Conservation (phyloP, 257 asterid species). For the Solanum medicagineum region DNA sequence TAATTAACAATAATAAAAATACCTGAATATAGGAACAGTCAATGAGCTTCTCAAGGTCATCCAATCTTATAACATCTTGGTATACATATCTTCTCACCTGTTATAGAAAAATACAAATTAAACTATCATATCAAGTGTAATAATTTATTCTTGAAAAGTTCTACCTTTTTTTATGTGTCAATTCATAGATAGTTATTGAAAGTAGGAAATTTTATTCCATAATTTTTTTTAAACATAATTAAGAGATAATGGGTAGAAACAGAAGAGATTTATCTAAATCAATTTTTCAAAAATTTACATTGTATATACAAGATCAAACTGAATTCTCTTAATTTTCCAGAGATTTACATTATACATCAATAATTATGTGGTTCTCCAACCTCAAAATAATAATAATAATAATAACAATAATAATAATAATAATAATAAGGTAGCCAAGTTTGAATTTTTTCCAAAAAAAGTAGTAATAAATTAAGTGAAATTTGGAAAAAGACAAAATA, state of each 20-base stretch:
- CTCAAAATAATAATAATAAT: neutral
- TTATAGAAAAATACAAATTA: neutral
- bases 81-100: conserved; percentile 87
- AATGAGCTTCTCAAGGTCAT: conserved; percentile 71
- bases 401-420: neutral
- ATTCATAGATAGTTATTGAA: neutral
- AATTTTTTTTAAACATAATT: neutral
- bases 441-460: neutral
- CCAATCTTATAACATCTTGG: conserved; percentile 74
- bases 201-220: neutral
- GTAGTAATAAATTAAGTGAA: conserved; percentile 3
- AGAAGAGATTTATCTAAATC: neutral
- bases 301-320: neutral
- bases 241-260: neutral
- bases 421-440: neutral
- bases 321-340: neutral
- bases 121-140: neutral
- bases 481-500: conserved; percentile 31
- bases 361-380: neutral
- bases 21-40: conserved; percentile 81
- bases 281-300: neutral
- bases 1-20: neutral
- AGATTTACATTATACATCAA: neutral
- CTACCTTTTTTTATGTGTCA: neutral
- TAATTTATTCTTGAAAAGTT: neutral